Evolutionary conservation across 1,139 yeast species (phyloP).

Genomic region (Pichia cactophila): DNA sequence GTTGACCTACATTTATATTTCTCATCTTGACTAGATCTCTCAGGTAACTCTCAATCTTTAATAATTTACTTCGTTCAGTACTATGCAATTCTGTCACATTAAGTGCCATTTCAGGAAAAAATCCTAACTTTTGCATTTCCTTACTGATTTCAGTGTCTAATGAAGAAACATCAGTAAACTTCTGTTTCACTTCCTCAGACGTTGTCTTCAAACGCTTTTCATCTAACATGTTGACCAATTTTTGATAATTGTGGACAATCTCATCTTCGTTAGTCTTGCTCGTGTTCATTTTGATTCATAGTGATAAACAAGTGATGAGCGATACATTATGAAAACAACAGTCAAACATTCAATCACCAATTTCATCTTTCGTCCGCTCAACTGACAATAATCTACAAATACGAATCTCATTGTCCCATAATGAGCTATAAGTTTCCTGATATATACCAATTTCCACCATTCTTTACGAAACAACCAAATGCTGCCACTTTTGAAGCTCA

Average conservation of each 20-base stretch:
- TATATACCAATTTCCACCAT: slow-evolving; percentile 84
- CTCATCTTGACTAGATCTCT: slow-evolving; percentile 9
- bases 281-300: not conserved
- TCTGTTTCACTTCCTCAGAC: not conserved
- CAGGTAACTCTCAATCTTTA: not conserved
- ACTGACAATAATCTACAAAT: too few species aligned
- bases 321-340: not conserved
- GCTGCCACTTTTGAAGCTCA: slow-evolving; percentile 72
- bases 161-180: not conserved
- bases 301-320: not conserved
- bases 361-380: not conserved
- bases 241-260: not conserved
- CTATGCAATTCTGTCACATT: not conserved
- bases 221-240: not conserved
- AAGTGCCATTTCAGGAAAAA: not conserved
- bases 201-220: not conserved
- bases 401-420: too few species aligned
- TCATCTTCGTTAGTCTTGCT: not conserved
- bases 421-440: slow-evolving; percentile 42
- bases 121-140: slow-evolving; percentile 1
- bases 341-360: not conserved
- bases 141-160: slow-evolving; percentile 1
- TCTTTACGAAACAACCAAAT: slow-evolving; percentile 85
- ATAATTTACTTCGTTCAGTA: not conserved
- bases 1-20: slow-evolving; percentile 3